Evolutionary conservation across 2,329 filamentous ascomycete genomes (phyloP).

Genomic region (Metarhizium rileyi): DNA sequence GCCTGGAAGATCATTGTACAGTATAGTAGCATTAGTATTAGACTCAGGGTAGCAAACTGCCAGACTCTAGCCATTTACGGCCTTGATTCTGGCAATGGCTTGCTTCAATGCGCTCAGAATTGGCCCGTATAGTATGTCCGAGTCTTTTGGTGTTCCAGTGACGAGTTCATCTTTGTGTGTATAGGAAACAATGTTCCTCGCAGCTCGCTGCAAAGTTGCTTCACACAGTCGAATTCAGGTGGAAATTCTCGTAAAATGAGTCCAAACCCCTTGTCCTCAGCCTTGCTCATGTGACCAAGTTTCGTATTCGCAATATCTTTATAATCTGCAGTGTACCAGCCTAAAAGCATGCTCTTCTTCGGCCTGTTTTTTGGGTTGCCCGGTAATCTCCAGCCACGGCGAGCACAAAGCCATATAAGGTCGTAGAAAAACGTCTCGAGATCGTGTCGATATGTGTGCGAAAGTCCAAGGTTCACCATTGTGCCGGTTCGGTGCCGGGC

Average conservation of each 20-base stretch:
- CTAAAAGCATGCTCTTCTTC: neutral
- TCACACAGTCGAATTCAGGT: neutral
- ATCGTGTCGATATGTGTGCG: conserved; percentile 2
- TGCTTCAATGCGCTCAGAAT: conserved; percentile 1
- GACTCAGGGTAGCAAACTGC: too few species aligned
- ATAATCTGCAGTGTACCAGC: too few species aligned
- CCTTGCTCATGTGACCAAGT: neutral
- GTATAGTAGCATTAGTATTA: too few species aligned
- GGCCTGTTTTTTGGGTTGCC: neutral
- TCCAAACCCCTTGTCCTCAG: too few species aligned
- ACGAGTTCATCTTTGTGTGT: conserved; percentile 1
- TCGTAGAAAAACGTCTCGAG: neutral
- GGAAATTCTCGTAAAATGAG: neutral
- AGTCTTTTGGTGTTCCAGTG: conserved; percentile 1
- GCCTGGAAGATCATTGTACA: too few species aligned
- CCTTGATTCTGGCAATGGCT: too few species aligned
- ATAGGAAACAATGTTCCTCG: neutral
- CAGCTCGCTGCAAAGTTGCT: neutral
- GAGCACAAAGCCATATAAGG: neutral
- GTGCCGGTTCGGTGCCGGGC: conserved; percentile 1
- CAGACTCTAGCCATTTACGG: too few species aligned
- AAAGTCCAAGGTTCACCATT: conserved; percentile 1
- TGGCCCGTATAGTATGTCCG: neutral
- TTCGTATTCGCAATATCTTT: neutral
- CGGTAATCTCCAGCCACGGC: neutral